phyloP scores from a whole-genome alignment of 768 basidiomycete genomes.

The Rhizopogon vesiculosus region DNA sequence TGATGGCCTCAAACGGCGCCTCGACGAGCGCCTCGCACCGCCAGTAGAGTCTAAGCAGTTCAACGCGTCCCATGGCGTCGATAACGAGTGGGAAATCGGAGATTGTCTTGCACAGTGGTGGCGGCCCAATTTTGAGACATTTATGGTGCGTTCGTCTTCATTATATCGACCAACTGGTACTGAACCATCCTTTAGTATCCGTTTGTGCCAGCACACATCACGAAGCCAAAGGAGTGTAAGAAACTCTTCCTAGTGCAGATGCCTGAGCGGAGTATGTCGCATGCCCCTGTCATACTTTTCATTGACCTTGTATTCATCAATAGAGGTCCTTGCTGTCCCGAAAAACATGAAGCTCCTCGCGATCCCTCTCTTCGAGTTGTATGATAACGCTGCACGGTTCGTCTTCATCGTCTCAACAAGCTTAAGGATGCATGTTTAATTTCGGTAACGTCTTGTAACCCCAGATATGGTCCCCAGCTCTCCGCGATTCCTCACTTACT shows the following conservation, averaged over 20 bases:
- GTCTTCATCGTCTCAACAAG: slow-evolving; percentile 9
- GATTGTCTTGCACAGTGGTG: slow-evolving; percentile 99
- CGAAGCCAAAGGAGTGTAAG: slow-evolving; percentile 97
- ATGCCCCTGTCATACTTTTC: neutral
- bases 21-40: slow-evolving; percentile 88
- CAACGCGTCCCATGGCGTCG: slow-evolving; percentile 69
- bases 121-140: slow-evolving; percentile 97
- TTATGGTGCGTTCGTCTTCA: slow-evolving; percentile 67
- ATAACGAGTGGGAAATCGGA: slow-evolving; percentile 93
- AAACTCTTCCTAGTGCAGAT: slow-evolving; percentile 94
- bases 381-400: slow-evolving; percentile 91
- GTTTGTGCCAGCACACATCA: slow-evolving; percentile 92
- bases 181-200: slow-evolving; percentile 59
- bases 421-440: slow-evolving; percentile 1
- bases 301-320: neutral
- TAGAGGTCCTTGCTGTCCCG: slow-evolving; percentile 94
- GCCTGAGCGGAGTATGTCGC: slow-evolving; percentile 81
- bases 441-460: neutral
- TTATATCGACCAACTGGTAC: neutral
- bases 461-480: slow-evolving; percentile 86
- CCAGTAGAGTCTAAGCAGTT: slow-evolving; percentile 70
- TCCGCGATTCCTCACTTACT: slow-evolving; percentile 91
- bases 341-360: slow-evolving; percentile 99
- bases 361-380: slow-evolving; percentile 94
- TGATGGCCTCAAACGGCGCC: slow-evolving; percentile 81